Evolutionary conservation across 257 asterid species (phyloP).

Genomic region (Solanum paucissectum): DNA sequence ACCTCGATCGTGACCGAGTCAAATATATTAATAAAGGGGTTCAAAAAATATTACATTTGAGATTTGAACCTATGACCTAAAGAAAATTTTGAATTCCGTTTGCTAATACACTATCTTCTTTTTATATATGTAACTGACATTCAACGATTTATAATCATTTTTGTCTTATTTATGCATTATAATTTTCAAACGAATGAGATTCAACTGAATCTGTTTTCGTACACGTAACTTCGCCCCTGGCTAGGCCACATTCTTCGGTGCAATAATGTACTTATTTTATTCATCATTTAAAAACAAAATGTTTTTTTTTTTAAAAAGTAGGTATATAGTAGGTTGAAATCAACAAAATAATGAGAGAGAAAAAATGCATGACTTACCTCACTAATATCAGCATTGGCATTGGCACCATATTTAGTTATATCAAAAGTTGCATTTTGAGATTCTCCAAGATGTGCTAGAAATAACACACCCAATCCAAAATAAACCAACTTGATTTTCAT

Average conservation of each 20-base stretch:
- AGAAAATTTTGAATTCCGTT: not conserved
- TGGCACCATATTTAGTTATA: constrained; percentile 5
- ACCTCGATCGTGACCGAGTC: not conserved
- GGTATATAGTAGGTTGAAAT: not conserved
- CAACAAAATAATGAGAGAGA: not conserved
- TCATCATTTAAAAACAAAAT: not conserved
- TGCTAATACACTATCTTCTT: not conserved
- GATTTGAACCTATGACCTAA: not conserved
- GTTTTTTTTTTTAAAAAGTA: not conserved
- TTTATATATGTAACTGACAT: not conserved
- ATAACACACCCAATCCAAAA: not conserved
- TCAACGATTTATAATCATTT: not conserved
- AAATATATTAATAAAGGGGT: not conserved
- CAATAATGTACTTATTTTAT: not conserved
- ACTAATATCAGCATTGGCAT: not conserved
- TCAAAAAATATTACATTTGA: not conserved
- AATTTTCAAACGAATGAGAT: not conserved
- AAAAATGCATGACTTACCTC: not conserved
- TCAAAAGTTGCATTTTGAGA: not conserved
- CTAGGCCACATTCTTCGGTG: not conserved
- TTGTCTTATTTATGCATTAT: not conserved
- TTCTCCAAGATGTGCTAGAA: not conserved
- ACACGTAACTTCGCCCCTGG: not conserved
- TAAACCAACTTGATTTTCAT: not conserved
- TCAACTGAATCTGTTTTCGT: not conserved